Base-by-base conservation (phyloP, 345 rosid species). In the Stellera chamaejasme region DNA sequence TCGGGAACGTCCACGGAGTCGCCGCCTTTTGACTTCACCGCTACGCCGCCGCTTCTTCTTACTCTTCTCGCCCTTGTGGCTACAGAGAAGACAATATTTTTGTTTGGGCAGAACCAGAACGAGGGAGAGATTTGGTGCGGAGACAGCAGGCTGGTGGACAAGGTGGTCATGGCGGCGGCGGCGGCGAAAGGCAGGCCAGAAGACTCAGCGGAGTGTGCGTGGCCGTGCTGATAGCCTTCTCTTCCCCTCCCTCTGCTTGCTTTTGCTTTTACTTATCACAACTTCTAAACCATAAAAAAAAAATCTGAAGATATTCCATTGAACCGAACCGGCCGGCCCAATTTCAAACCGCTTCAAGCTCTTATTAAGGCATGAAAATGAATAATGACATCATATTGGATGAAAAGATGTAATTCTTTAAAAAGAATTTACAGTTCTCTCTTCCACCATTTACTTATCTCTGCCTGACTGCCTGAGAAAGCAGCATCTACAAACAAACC, bases 1-100 rank as follows among this genome's bases (percentile, higher is more conserved):
- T 92, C 95, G 1, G 87, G 79, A n/a, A 67, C 68, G 65, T 84
- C 98, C n/a, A 75, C 93, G 16, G 89, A 76, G 60, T 88, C 69
- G 41, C 65, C 63, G 5, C 73, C 71, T 61, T 80, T 82, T 64
- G 92, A 77, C 63, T 74, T 76, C 54, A 77, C 69, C 7, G 60
- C 54, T 55, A 77, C 48, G 23, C 62, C 52, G 65, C 58, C 67
- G 45, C 66, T 63, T 13, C 58, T 65, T 25, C 46, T 43, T 48
- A 60, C 51, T 58, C 66, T 63, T 13, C 58, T 65, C 16, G 49
- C 39, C 45, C 58, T 51, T 58, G 43, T 59, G 27, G 77, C 42
- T 56, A 45, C 51, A 44, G 36, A 28, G 47, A 48, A n/a, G 10
- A 53, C 48, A 27, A 56, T 36, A 13, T 36, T 70, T 56, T 52